Evolutionary conservation across 768 basidiomycete genomes (phyloP).

Genomic region (Terana coerulea): DNA sequence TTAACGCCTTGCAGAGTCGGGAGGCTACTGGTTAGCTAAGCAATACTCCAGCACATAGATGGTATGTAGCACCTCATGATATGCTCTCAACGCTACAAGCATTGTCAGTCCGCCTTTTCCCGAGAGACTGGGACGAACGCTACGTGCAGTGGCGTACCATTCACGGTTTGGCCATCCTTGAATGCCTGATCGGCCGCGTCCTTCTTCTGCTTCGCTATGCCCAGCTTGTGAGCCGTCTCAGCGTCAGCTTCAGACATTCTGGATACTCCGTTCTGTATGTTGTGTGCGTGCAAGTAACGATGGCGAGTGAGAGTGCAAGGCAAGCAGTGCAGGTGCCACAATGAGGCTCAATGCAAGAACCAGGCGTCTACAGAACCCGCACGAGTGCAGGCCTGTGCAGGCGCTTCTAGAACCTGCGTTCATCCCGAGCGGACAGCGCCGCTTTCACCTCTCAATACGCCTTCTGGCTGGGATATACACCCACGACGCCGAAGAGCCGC

Average conservation of each 20-base stretch:
- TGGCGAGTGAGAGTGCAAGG: not conserved
- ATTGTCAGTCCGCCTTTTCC: conserved; percentile 6
- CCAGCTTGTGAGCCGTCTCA: conserved; percentile 45
- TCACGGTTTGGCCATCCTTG: conserved; percentile 28
- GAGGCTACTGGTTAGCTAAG: no score
- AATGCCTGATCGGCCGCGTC: conserved; percentile 34
- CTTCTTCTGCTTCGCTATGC: conserved; percentile 47
- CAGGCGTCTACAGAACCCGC: not conserved
- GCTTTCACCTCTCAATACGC: not conserved
- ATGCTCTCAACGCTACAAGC: conserved; percentile 54
- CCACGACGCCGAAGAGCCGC: not conserved
- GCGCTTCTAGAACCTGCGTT: conserved; percentile 1
- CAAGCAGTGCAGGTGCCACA: conserved; percentile 2
- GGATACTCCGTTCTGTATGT: not conserved
- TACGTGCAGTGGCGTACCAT: conserved; percentile 24
- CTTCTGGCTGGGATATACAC: no score
- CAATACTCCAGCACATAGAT: no score
- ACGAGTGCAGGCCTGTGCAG: not conserved
- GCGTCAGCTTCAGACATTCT: conserved; percentile 8
- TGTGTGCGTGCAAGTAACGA: not conserved
- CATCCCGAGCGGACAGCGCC: not conserved
- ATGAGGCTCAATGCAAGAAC: not conserved
- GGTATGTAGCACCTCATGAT: conserved; percentile 78
- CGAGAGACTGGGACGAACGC: conserved; percentile 2
- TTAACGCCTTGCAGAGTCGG: conserved; percentile 53